Conservation (phyloP, 306 rosid species). For the Bauhinia variegata region DNA sequence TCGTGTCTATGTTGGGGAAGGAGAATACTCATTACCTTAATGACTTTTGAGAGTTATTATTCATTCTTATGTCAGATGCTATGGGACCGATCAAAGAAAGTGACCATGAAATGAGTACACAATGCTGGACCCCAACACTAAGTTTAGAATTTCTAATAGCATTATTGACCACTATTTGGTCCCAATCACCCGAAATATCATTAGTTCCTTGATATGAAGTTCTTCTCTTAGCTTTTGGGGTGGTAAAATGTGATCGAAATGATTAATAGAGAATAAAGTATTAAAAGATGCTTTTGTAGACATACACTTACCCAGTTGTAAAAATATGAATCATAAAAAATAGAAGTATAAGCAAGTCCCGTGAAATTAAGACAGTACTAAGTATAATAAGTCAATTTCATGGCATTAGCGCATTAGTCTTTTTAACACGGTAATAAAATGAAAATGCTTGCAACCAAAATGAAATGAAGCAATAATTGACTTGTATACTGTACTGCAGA, state of each 20-base stretch:
- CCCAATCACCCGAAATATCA: conserved; percentile 31
- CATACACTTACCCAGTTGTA: too few relatives aligned
- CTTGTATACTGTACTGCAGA: background rate
- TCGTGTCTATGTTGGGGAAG: conserved; percentile 10
- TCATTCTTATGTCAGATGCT: conserved; percentile 34
- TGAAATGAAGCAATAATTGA: conserved; percentile 45
- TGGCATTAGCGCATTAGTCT: too few relatives aligned
- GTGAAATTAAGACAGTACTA: too few relatives aligned
- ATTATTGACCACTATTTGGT: conserved; percentile 43
- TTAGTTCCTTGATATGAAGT: conserved; percentile 25
- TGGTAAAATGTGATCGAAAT: conserved; percentile 12
- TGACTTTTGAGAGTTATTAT: conserved; percentile 24
- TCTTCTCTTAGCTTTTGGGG: conserved; percentile 2
- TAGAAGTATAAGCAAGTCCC: too few relatives aligned
- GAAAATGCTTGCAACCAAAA: conserved; percentile 37
- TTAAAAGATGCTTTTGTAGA: background rate
- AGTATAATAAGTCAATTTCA: too few relatives aligned
- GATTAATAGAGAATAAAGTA: conserved; percentile 4
- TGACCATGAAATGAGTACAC: conserved; percentile 3
- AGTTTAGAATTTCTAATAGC: conserved; percentile 37
- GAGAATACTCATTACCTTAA: conserved; percentile 22
- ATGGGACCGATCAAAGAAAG: conserved; percentile 29
- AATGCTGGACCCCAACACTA: conserved; percentile 34
- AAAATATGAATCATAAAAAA: too few relatives aligned
- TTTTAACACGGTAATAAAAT: background rate